Base-by-base conservation (phyloP, 179 eudicot species). In the Spinacia oleracea region DNA sequence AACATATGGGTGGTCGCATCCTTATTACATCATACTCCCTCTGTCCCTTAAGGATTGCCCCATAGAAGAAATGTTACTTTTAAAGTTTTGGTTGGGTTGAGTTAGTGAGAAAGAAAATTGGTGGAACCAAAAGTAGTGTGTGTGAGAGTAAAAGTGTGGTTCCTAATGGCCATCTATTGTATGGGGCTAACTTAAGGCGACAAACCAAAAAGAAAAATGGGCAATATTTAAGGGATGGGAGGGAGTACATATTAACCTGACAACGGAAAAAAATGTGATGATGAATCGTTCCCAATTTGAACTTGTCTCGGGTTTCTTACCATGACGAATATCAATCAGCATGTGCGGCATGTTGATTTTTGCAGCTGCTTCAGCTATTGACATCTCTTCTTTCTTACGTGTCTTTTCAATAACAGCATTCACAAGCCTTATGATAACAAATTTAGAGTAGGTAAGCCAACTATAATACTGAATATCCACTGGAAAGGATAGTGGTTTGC, bases 271-370 rank as follows among this genome's bases (percentile, higher is more conserved):
- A 70, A 27, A 72, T 46, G 64, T n/a, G 46, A 20, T 42, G 55
- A 53, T 27, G 40, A 73, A 18, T 6, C 48, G 21, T 53, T 70
- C 1, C 35, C 43, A 70, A 51, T 75, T 65, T 16, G 68, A 48
- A n/a, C 25, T 51, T 51, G 14, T 25, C 21, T 70, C 55, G 38
- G 59, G 50, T 43, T 70, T 51, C 86, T 87, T 80, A 94, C 98
- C 98, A 82, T 91, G 97, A 78, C 97, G 97, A 78, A 95, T 84
- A 82, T 95, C 98, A 79, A 93, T 86, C 80, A 95, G 88, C 93
- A 89, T 88, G n/a, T 97, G 96, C 18, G 98, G 98, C 82, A 95
- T 82, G 71, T 81, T 84, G 55, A 91, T 79, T 80, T 71, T 78
- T 59, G 81, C 86, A 73, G 97, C 98, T 65, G 88, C 97, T 79